These are phyloP conservation scores for Ensete ventricosum DNA, from an alignment of 176 grass and related monocot species.

Conservation along the genomic window DNA sequence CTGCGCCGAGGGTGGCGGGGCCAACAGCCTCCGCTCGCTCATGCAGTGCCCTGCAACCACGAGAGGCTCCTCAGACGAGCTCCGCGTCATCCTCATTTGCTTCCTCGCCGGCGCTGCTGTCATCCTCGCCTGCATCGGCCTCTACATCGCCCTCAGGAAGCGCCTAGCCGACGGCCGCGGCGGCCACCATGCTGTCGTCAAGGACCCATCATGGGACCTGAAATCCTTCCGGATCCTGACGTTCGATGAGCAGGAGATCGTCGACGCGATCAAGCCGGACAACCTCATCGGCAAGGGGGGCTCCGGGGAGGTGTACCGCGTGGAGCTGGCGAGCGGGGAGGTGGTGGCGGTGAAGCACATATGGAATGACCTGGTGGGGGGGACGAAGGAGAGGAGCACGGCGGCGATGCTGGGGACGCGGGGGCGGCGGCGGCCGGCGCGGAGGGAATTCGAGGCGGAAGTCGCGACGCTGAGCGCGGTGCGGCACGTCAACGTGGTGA, in stretches of 20 bases:
- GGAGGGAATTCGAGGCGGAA: conserved; percentile 54
- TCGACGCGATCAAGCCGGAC: conserved; percentile 41
- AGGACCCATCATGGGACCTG: conserved; percentile 48
- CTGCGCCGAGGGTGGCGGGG: conserved; percentile 23
- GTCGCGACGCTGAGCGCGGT: conserved; percentile 61
- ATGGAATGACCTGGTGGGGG: conserved; percentile 36
- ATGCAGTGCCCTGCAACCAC: conserved; percentile 21
- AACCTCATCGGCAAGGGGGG: conserved; percentile 64
- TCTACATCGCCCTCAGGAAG: not conserved
- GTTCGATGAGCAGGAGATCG: conserved; percentile 68
- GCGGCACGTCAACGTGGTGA: conserved; percentile 70
- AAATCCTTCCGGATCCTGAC: conserved; percentile 71
- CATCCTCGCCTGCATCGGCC: conserved; percentile 1
- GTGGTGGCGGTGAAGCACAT: conserved; percentile 73
- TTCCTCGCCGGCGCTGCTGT: not conserved
- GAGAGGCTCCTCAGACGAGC: conserved; percentile 5
- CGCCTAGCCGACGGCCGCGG: not conserved
- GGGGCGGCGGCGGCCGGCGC: not conserved
- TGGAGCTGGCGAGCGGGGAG: conserved; percentile 42
- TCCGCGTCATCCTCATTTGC: not conserved
- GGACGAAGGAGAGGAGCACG: conserved; percentile 2
- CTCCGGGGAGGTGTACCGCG: conserved; percentile 66
- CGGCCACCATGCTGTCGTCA: not conserved
- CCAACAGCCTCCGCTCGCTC: not conserved
- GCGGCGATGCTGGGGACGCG: not conserved